Conservation (phyloP, 2,329 filamentous ascomycete species). For the Diaporthe helianthi region DNA sequence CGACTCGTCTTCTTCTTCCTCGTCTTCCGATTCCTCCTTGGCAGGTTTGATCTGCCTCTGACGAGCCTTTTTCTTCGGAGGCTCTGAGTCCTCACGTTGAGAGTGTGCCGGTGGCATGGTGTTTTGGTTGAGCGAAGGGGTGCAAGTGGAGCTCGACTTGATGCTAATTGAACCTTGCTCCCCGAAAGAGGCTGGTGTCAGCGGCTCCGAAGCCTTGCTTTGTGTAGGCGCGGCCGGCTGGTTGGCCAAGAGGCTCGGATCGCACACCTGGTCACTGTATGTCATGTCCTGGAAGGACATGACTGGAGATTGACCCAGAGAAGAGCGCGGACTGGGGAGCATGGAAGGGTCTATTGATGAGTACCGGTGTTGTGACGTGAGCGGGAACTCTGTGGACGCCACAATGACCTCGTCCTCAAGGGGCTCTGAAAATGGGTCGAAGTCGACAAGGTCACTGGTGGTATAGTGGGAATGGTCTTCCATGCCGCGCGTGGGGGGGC, state of each 20-base stretch:
- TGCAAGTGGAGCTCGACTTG: conserved; percentile 25
- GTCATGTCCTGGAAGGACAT: conserved; percentile 16
- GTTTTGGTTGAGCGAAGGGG: background rate
- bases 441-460: conserved; percentile 38
- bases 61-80: conserved; percentile 35
- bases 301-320: conserved; percentile 14
- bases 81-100: conserved; percentile 28
- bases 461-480: conserved; percentile 39
- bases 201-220: conserved; percentile 10
- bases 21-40: conserved; percentile 40
- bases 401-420: conserved; percentile 31
- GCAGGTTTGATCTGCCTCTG: conserved; percentile 37
- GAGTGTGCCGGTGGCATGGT: background rate
- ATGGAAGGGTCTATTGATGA: background rate
- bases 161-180: conserved; percentile 16
- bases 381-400: background rate
- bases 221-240: background rate
- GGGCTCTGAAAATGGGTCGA: conserved; percentile 36
- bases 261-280: conserved; percentile 18
- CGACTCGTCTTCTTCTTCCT: conserved; percentile 33
- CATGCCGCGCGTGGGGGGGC: conserved; percentile 34
- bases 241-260: conserved; percentile 21
- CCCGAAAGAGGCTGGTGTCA: conserved; percentile 19
- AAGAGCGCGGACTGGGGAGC: conserved; percentile 17
- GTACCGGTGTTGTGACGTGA: background rate